A percentile compares a stretch with the other conserved stretches of the same genome.
Conservation (phyloP, 495 filamentous ascomycete genomes). For the Neurospora sp. region DNA sequence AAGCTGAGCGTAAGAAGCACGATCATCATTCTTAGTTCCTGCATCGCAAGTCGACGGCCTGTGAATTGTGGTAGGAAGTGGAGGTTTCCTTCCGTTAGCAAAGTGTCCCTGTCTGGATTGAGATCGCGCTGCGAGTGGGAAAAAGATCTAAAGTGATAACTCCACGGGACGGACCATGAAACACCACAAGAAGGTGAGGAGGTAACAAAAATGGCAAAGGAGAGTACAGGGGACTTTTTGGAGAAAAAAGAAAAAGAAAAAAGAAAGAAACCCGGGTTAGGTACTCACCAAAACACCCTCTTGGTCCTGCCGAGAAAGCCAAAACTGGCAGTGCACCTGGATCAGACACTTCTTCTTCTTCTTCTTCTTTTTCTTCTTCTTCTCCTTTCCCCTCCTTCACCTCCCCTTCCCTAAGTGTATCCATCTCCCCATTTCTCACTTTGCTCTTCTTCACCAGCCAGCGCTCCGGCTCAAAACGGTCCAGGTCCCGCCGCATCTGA, state of each 20-base stretch:
- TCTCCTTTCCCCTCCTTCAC: too few relatives aligned
- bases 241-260: neutral
- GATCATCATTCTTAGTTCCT: conserved; percentile 18
- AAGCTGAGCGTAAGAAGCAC: conserved; percentile 15
- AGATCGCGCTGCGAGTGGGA: neutral
- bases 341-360: conserved; percentile 14
- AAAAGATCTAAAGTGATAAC: too few relatives aligned
- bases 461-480: conserved; percentile 17
- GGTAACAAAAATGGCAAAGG: too few relatives aligned
- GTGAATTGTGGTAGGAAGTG: neutral
- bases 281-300: conserved; percentile 16
- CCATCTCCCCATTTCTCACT: neutral
- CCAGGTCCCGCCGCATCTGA: conserved; percentile 12
- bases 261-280: neutral
- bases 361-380: conserved; percentile 1
- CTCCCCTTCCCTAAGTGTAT: neutral
- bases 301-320: conserved; percentile 14
- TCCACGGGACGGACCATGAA: too few relatives aligned
- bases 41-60: conserved; percentile 18
- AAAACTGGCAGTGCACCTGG: conserved; percentile 11
- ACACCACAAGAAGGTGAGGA: too few relatives aligned
- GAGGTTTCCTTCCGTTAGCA: neutral
- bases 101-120: neutral
- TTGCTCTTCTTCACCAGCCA: conserved; percentile 18
- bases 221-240: too few relatives aligned